These are phyloP conservation scores for Ascoidea tarda DNA, from an alignment of 805 yeast species.

Conservation along the genomic window DNA sequence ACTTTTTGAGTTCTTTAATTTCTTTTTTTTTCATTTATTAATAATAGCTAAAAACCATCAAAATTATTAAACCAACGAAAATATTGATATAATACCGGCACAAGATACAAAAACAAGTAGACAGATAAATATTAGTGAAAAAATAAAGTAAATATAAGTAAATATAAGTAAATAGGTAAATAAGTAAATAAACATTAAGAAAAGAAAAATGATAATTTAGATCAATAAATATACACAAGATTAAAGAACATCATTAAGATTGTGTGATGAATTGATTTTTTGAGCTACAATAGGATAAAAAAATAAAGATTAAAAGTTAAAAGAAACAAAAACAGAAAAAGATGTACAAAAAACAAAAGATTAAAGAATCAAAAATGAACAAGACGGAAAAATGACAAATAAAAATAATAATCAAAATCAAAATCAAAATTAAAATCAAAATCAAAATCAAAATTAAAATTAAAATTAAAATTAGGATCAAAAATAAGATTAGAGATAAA, in stretches of 20 bases:
- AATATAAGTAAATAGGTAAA: no score
- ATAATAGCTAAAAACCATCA: constrained; percentile 93
- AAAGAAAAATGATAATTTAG: not conserved
- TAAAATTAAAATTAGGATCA: no score
- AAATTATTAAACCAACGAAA: constrained; percentile 88
- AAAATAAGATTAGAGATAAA: no score
- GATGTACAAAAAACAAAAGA: not conserved
- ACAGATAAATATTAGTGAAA: constrained; percentile 46
- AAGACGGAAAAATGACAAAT: not conserved
- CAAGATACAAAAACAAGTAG: constrained; percentile 94
- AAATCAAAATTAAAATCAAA: no score
- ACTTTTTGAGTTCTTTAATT: no score
- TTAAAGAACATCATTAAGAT: no score
- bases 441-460: no score
- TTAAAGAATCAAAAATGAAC: not conserved
- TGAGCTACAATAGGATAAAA: not conserved
- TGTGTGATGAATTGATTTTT: no score
- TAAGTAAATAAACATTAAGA: not conserved
- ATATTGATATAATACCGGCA: constrained; percentile 76
- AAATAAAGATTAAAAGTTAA: not conserved
- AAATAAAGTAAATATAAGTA: not conserved
- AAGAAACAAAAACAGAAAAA: not conserved
- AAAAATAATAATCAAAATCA: no score
- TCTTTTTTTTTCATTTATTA: constrained; percentile 62
- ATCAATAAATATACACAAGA: no score